Percentiles rank a stretch among this genome's conserved stretches.
Conservation (phyloP, 164 flowering plant species). For the Echeveria elegans region DNA sequence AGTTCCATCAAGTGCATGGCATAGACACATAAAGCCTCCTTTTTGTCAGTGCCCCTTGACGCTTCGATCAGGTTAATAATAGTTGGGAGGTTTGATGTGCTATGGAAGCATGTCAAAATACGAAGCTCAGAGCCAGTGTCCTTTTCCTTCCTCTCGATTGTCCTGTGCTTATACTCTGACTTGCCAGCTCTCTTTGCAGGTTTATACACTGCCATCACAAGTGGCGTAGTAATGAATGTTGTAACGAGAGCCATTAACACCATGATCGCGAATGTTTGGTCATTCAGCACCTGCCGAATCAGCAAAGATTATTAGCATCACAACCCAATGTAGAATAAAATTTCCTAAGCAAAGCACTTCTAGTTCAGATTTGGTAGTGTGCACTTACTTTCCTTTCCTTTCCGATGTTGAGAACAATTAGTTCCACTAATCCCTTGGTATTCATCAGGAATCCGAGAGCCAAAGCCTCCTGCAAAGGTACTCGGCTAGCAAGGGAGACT, state of each 20-base stretch:
- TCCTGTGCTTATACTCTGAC: conserved; percentile 13
- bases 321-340: neutral
- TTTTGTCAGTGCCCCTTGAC: conserved; percentile 18
- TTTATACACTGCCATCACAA: conserved; percentile 19
- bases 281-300: conserved; percentile 20
- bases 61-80: conserved; percentile 22
- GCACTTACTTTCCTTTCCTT: conserved; percentile 21
- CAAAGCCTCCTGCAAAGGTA: conserved; percentile 16
- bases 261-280: conserved; percentile 24
- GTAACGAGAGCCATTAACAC: conserved; percentile 25
- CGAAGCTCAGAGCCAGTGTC: conserved; percentile 19
- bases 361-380: neutral
- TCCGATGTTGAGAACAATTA: conserved; percentile 29
- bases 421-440: conserved; percentile 24
- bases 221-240: conserved; percentile 22
- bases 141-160: conserved; percentile 16
- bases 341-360: neutral
- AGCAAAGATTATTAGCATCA: neutral
- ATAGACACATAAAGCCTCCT: conserved; percentile 17
- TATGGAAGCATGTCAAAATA: conserved; percentile 21
- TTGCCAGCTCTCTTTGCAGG: conserved; percentile 15
- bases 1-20: conserved; percentile 27
- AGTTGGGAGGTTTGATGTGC: conserved; percentile 19
- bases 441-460: conserved; percentile 23
- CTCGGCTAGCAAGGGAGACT: conserved; percentile 14